Base-by-base conservation (phyloP, 1,139 yeast species). In the Saccharomycopsis crataegensis region DNA sequence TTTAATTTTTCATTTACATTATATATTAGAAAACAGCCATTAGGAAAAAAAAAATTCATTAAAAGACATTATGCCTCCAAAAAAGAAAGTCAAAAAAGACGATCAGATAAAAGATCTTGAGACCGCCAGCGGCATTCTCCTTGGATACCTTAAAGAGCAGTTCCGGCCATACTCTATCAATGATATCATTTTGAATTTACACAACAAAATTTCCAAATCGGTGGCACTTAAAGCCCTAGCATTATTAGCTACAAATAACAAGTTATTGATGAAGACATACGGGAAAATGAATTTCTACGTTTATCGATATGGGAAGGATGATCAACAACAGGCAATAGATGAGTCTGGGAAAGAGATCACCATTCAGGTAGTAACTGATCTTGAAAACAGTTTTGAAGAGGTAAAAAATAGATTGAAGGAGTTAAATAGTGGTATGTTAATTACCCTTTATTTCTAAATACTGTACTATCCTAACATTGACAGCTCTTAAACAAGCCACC, bases 221-320 rank as follows among this genome's bases (percentile, higher is more conserved):
- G 9, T 40, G 8, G 46, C 46, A 8, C 11, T 43, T 6, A 52
- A 52, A 28, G 43, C 40, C 3, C 43, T 52, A 33, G 32, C 45
- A 3, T 16, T 34, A 1, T 33, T 52, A 34, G 22, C 36, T 1
- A 46, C 41, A 12, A 14, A 45, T 12, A 41, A 46, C 28, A 44
- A 46, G 40, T 38, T 52, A 14, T 14, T 48, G 2, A 43, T 22
- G 34, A 52, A 52, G 31, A 45, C 48, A 3, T 52, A 37, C 32
- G 55, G 55, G 11, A 52, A 52, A 36, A 40, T 48, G 49, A 49
- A 17, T 14, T 52, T 52, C 33, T 52, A 52, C 43, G 43, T 52
- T n/a, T 48, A n/a, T 14, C 41, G 47, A n/a, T 17, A 32, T 8
- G n/a, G 5, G 14, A 33, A 48, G 14, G 38, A 49, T 8, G 49